Evolutionary conservation across 2,329 filamentous ascomycete species (phyloP).

Genomic region (Fusarium longipes): DNA sequence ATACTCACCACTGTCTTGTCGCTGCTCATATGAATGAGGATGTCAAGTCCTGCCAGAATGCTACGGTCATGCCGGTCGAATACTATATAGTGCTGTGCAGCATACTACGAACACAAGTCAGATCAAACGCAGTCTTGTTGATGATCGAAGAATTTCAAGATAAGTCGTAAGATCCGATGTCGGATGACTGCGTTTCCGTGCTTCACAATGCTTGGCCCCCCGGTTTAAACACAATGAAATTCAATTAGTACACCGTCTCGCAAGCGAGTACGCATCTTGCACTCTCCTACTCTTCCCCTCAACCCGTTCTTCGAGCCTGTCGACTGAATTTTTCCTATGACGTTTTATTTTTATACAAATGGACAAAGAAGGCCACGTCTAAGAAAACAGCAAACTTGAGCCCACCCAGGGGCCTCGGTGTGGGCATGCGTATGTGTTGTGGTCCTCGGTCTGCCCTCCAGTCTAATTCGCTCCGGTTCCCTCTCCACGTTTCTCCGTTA

Average conservation of each 20-base stretch:
- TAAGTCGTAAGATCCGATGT: not conserved
- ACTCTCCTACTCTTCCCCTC: conserved; percentile 25
- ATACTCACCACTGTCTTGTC: not conserved
- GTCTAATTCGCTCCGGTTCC: conserved; percentile 40
- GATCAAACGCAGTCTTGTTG: too few species aligned
- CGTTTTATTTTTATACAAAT: conserved; percentile 55
- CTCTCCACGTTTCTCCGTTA: conserved; percentile 24
- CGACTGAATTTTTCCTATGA: conserved; percentile 46
- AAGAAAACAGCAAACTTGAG: conserved; percentile 49
- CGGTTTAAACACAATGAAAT: conserved; percentile 27
- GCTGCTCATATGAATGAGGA: not conserved
- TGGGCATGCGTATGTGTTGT: conserved; percentile 30
- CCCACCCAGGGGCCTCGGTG: conserved; percentile 38
- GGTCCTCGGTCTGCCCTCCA: conserved; percentile 35
- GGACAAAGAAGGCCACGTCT: conserved; percentile 51
- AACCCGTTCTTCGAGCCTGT: conserved; percentile 32
- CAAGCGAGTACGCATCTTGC: conserved; percentile 29
- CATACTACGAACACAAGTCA: not conserved
- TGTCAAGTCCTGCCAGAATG: not conserved
- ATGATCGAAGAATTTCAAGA: not conserved
- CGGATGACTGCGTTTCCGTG: not conserved
- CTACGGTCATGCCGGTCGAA: too few species aligned
- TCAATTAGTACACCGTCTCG: conserved; percentile 43
- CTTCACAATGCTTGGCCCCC: not conserved
- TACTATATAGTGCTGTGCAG: not conserved